Percentiles rank a stretch among this genome's conserved stretches.
Evolutionary conservation across 306 rosid genomes (phyloP).

Genomic region (Elaeagnus macrophylla): DNA sequence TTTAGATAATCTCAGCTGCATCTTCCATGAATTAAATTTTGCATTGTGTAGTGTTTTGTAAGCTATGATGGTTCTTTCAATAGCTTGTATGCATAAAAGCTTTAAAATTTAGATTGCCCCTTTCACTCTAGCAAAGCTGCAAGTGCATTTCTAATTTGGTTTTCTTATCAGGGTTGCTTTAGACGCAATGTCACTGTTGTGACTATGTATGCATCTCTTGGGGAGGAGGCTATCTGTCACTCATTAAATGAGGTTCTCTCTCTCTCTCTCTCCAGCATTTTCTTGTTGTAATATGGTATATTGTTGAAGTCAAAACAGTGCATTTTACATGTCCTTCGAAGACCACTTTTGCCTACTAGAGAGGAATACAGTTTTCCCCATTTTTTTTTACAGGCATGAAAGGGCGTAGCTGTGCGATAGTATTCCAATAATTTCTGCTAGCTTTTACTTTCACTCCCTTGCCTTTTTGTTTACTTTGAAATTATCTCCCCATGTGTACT

Average conservation of each 20-base stretch:
- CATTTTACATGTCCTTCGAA: background rate
- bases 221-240: conserved; percentile 89
- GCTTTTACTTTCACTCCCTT: background rate
- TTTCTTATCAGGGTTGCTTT: conserved; percentile 62
- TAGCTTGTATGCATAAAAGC: conserved; percentile 3
- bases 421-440: background rate
- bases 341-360: conserved; percentile 3
- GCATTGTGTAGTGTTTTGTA: background rate
- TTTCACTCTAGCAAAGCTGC: background rate
- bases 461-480: no score
- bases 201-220: conserved; percentile 85
- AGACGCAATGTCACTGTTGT: conserved; percentile 90
- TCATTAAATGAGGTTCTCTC: conserved; percentile 78
- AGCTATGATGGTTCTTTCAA: background rate
- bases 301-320: background rate
- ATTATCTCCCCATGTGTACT: no score
- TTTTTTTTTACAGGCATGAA: background rate
- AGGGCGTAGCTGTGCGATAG: background rate
- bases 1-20: background rate
- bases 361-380: background rate
- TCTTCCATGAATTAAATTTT: background rate
- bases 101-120: background rate
- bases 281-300: background rate
- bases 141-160: conserved; percentile 5
- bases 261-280: conserved; percentile 14